Evolutionary conservation across 169 alveolate species (phyloP), one percentile per base, ranked within the genome.

Genomic region (Cystoisospora suis): DNA sequence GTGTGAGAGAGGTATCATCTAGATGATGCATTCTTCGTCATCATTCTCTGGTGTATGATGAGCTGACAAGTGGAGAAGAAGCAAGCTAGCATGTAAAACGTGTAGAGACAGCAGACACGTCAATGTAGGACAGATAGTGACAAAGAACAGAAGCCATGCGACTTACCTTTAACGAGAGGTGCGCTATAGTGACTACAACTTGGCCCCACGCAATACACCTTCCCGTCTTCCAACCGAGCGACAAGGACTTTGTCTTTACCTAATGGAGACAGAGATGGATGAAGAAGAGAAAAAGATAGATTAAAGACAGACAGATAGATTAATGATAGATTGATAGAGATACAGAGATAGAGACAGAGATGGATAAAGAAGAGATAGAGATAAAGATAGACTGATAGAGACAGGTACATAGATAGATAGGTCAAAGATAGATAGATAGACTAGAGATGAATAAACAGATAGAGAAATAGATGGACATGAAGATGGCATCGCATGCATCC

Each of bases 181-280:
- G 89, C 93, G 65, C 90, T 83, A 69, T 88, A 92, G 87, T 92
- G 94, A 17, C 90, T 85, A 91, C 94, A 92, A 47, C 87, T 53
- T 4, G 91, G 80, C 9, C 93, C 93, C 0, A 86, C 61, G 88
- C 94, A 92, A 90, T 88, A 88, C 44, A 88, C 79, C 27, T 36
- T n/a, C 45, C 90, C 90, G 86, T 58, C 91, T n/a, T 29, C 91
- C 15, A 81, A 29, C 20, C 81, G 88, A 23, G 88, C 12, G 1
- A 90, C 70, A 42, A 90, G 75, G 44, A 90, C 87, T n/a, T 79
- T 79, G 59, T 90, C 93, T 56, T 81, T 83, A 20, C 91, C 93
- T 90, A 88, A 85, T 36, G 56, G 7, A 6, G 81, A 44, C 27
- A 17, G n/a, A n/a, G 46, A 42, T 40, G 45, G 3, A 0, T 44